Conservation (phyloP, 1,284 basidiomycete species). For the Malassezia globosa region DNA sequence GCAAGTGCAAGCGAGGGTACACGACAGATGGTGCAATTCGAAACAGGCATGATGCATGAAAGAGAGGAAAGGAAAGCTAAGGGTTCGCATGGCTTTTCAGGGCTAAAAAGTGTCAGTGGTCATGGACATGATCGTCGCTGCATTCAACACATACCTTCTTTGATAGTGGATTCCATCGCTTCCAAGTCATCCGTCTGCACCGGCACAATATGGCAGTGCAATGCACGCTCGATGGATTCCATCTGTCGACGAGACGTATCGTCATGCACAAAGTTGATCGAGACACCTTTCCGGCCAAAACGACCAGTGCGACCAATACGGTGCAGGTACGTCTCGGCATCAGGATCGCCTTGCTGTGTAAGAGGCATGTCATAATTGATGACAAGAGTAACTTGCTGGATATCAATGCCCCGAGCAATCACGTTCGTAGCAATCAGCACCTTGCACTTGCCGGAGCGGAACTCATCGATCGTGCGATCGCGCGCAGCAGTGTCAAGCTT, state of each 20-base stretch:
- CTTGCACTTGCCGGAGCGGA: slow-evolving; percentile 90
- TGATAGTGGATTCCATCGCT: slow-evolving; percentile 45
- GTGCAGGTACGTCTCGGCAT: slow-evolving; percentile 95
- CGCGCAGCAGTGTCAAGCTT: slow-evolving; percentile 79
- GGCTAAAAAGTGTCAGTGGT: no score
- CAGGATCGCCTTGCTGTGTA: slow-evolving; percentile 56
- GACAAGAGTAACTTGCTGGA: slow-evolving; percentile 76
- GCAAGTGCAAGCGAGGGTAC: no score
- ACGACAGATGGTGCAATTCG: no score
- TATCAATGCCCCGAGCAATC: slow-evolving; percentile 94
- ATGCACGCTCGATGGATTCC: slow-evolving; percentile 39
- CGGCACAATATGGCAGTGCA: slow-evolving; percentile 37
- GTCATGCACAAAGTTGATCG: slow-evolving; percentile 47
- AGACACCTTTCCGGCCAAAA: slow-evolving; percentile 45
- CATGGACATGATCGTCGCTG: no score
- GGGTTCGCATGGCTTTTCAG: no score
- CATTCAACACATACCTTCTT: slow-evolving; percentile 25
- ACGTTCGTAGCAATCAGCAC: slow-evolving; percentile 98
- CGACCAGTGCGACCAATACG: slow-evolving; percentile 61
- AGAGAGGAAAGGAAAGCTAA: no score
- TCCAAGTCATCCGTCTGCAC: slow-evolving; percentile 44
- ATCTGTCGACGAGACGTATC: slow-evolving; percentile 38
- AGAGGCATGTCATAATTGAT: slow-evolving; percentile 84
- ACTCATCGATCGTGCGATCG: slow-evolving; percentile 83
- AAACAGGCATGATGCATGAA: no score